Percentiles rank a stretch among this genome's conserved stretches.
phyloP scores from a whole-genome alignment of 169 alveolate genomes.

The Babesia ovis region DNA sequence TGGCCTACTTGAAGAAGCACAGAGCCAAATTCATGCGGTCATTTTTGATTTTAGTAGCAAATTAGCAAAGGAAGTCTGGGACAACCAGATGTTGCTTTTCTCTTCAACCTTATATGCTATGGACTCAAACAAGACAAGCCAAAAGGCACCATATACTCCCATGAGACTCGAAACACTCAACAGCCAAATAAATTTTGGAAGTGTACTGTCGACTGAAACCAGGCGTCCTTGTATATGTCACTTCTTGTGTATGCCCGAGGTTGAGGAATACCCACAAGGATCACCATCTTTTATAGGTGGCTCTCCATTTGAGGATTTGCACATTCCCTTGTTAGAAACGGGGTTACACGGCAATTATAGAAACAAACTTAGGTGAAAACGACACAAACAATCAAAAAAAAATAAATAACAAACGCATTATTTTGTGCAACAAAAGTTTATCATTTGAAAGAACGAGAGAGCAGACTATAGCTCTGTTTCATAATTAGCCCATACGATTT shows the following conservation, averaged over 20 bases:
- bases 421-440: too few species aligned
- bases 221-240: slow-evolving; percentile 50
- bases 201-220: not conserved
- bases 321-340: slow-evolving; percentile 8
- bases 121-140: slow-evolving; percentile 6
- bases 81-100: slow-evolving; percentile 43
- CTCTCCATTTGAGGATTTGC: slow-evolving; percentile 24
- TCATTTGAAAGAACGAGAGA: too few species aligned
- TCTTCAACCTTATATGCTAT: slow-evolving; percentile 38
- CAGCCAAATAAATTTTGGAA: slow-evolving; percentile 52
- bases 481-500: slow-evolving; percentile 46
- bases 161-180: slow-evolving; percentile 17
- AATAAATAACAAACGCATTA: not conserved
- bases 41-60: slow-evolving; percentile 25
- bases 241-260: slow-evolving; percentile 17
- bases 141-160: not conserved
- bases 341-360: not conserved
- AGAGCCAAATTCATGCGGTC: not conserved
- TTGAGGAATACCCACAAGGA: not conserved
- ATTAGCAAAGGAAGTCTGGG: slow-evolving; percentile 56
- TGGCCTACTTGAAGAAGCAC: slow-evolving; percentile 36
- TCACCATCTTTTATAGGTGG: slow-evolving; percentile 7
- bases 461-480: not conserved
- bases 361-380: not conserved
- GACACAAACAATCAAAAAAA: not conserved